Base-by-base conservation (phyloP, 768 basidiomycete species). In the Russula sp. region DNA sequence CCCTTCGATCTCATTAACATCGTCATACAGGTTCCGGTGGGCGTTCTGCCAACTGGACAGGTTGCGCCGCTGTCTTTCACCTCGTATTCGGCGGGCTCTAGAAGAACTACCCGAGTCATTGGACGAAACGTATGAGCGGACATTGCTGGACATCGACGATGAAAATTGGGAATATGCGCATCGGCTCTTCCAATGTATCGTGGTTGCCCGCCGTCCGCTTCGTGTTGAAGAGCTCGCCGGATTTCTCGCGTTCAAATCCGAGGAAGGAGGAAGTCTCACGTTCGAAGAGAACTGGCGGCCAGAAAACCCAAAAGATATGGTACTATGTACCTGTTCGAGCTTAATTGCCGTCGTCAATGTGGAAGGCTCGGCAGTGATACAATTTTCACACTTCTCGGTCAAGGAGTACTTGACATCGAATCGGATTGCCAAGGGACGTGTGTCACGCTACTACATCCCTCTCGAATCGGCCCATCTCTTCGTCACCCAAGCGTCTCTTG, bases 111-210 rank as follows among this genome's bases (percentile, higher is more conserved):
- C 53, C n/a, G 20, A n/a, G 2, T 44, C 56, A 2, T 22, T 57
- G 42, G 42, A 57, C 14, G 42, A 46, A 7, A 57, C 56, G 6
- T 57, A 44, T 14, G 56, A 57, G 30, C 56, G 42, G 6, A 22
- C 42, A 8, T 22, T 57, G 14, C 28, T 5, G 20, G 20, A 32
- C 10, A 57, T 57, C 20, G 20, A 46, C 42, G 28, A 57, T 7
- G 11, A 44, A n/a, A 57, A 46, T 13, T n/a, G 28, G 40, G 10
- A 9, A 5, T 56, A 28, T 28, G 56, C 56, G 0, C 28, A 30
- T 13, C 26, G 28, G 6, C 42, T 57, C 20, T 44, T 44, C 14
- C 56, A 44, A 13, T 44, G 28, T 28, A 26, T 44, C 5, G 6
- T n/a, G 9, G 42, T 42, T 8, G 24, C 56, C 32, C 4, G 18